These are phyloP conservation scores for Populus ilicifolia DNA, from an alignment of 345 rosid genomes.

Conservation along the genomic window DNA sequence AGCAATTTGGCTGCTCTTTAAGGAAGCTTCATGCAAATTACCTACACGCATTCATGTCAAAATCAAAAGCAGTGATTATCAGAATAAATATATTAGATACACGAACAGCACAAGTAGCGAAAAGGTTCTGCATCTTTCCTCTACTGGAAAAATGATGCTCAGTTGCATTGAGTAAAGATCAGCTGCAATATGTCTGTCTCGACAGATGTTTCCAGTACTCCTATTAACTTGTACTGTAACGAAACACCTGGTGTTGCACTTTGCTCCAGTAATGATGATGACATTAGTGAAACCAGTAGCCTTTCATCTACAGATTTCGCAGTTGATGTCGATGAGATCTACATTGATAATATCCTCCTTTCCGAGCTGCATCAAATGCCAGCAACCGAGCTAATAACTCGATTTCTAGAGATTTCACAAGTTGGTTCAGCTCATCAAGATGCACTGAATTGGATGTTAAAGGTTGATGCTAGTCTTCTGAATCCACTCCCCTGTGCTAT, in stretches of 20 bases:
- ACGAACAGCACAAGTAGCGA: neutral
- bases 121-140: neutral
- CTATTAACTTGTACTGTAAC: slow-evolving; percentile 28
- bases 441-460: slow-evolving; percentile 36
- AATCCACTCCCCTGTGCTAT: neutral
- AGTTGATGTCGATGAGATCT: slow-evolving; percentile 15
- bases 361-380: slow-evolving; percentile 33
- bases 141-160: neutral
- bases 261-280: neutral
- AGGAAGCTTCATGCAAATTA: slow-evolving; percentile 30
- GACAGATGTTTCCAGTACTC: neutral
- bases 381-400: neutral
- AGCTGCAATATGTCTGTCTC: slow-evolving; percentile 25
- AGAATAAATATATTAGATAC: neutral
- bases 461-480: slow-evolving; percentile 10
- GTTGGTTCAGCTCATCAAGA: slow-evolving; percentile 23
- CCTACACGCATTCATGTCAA: neutral
- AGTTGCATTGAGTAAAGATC: neutral
- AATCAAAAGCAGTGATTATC: neutral
- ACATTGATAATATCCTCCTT: slow-evolving; percentile 14
- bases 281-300: neutral
- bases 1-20: slow-evolving; percentile 2
- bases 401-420: slow-evolving; percentile 10
- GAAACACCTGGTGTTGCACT: slow-evolving; percentile 24
- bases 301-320: neutral